These are phyloP conservation scores for Tolypocladium guangdongense DNA, from an alignment of 2,329 filamentous ascomycete species.

Conservation along the genomic window DNA sequence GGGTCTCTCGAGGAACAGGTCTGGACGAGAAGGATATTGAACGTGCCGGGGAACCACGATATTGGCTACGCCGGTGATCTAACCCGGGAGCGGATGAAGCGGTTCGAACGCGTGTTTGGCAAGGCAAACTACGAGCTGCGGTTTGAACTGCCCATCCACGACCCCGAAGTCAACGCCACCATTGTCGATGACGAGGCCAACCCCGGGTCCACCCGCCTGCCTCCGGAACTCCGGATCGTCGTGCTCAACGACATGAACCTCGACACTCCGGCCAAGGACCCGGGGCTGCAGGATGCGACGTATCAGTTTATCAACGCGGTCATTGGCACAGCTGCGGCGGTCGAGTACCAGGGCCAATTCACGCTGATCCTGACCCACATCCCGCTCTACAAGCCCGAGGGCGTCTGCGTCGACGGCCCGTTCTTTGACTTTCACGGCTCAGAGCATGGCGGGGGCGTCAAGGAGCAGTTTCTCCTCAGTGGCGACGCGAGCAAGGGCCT, in stretches of 20 bases:
- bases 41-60: constrained; percentile 91
- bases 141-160: constrained; percentile 47
- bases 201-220: constrained; percentile 33
- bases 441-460: constrained; percentile 59
- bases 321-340: constrained; percentile 50
- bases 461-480: constrained; percentile 86
- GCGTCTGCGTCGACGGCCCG: constrained; percentile 74
- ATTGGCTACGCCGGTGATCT: constrained; percentile 93
- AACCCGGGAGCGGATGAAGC: constrained; percentile 57
- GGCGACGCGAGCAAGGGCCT: constrained; percentile 60
- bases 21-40: constrained; percentile 75
- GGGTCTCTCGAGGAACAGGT: constrained; percentile 29
- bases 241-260: constrained; percentile 91
- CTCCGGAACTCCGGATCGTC: constrained; percentile 68
- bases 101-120: constrained; percentile 81
- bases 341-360: constrained; percentile 53
- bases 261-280: constrained; percentile 64
- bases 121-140: constrained; percentile 83
- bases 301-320: constrained; percentile 66
- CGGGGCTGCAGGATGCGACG: constrained; percentile 60
- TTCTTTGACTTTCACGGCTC: constrained; percentile 68
- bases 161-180: constrained; percentile 26
- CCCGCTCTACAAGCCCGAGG: constrained; percentile 72
- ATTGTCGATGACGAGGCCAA: constrained; percentile 31
- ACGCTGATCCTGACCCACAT: constrained; percentile 88